Percentiles rank a stretch among this genome's conserved stretches.
These are phyloP conservation scores for Tetrastigma voinierianum DNA, from an alignment of 164 flowering plant genomes.

Conservation along the genomic window DNA sequence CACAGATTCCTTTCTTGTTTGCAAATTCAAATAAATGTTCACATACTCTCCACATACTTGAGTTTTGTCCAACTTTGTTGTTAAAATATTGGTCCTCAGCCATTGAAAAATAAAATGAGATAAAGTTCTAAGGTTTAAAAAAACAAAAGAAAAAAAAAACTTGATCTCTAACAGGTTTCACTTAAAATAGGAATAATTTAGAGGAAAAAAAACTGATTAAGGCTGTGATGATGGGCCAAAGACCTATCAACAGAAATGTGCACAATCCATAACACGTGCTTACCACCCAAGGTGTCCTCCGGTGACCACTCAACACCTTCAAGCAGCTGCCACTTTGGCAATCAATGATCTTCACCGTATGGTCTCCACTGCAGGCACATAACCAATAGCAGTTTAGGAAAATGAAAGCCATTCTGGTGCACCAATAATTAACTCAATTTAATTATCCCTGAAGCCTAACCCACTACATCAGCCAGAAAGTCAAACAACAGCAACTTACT, in stretches of 20 bases:
- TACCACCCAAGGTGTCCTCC: slow-evolving; percentile 99
- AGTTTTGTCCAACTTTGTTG: too few relatives aligned
- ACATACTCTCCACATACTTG: too few relatives aligned
- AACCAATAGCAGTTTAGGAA: slow-evolving; percentile 7
- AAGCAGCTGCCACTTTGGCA: slow-evolving; percentile 82
- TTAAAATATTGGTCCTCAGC: too few relatives aligned
- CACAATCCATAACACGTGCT: slow-evolving; percentile 18
- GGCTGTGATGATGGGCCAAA: too few relatives aligned
- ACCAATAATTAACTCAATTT: not conserved
- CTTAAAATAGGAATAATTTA: too few relatives aligned
- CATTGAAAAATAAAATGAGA: too few relatives aligned
- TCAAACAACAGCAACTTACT: slow-evolving; percentile 45
- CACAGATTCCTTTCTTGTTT: too few relatives aligned
- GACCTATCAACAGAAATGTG: not conserved
- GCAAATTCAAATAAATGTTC: too few relatives aligned
- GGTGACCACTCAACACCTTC: slow-evolving; percentile 89
- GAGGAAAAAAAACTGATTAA: too few relatives aligned
- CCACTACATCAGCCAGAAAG: not conserved
- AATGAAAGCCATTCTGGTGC: not conserved
- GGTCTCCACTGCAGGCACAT: slow-evolving; percentile 75
- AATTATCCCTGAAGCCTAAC: not conserved
- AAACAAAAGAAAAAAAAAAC: too few relatives aligned
- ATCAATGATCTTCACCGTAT: slow-evolving; percentile 92
- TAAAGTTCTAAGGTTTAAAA: too few relatives aligned
- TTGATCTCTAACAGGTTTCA: too few relatives aligned